Base-by-base conservation (phyloP, 257 asterid species). In the Nicotiana noctiflora region DNA sequence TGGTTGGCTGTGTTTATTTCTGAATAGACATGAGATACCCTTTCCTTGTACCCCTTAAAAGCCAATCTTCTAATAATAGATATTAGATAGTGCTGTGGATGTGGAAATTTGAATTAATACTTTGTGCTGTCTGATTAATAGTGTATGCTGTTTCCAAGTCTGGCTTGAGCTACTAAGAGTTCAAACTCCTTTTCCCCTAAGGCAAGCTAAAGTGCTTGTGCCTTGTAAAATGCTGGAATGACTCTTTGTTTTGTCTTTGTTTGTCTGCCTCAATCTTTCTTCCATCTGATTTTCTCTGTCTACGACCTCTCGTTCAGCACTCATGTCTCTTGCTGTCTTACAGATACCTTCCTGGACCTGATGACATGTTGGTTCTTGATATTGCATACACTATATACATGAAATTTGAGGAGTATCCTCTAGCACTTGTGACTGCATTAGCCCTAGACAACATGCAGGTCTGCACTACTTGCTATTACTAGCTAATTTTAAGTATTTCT, bases 321-420 rank as follows among this genome's bases (percentile, higher is more conserved):
- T 59, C 81, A 6, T 34, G 44, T 44, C 56, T 34, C 18, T 62
- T 56, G 8, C 56, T 21, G 9, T 67, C 74, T 52, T 76, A 74
- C 92, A 95, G 99, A 72, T 96, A 94, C 90, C 95, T 96, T 82
- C 93, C 97, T 34, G 96, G 94, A 44, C 98, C 98, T 17, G 99
- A 96, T 81, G 99, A 94, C 85, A 86, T 79, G 81, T 70, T 87
- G 81, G 98, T 88, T 82, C 85, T 94, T 83, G 98, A 90, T 79
- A 94, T 92, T 67, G 98, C 98, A 17, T 90, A 90, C 87, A 77
- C 84, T 60, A 94, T 96, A 51, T 96, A 96, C 86, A 86, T 92
- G 97, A 94, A 90, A 60, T 96, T 88, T 76, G 88, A 90, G 85
- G 98, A 96, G 86, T 94, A 87, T 86, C 90, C 97, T 27, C 91